A percentile compares a stretch with the other conserved stretches of the same genome.
Conservation (phyloP, 2,329 filamentous ascomycete genomes). For the Phyllosticta citribraziliensis region DNA sequence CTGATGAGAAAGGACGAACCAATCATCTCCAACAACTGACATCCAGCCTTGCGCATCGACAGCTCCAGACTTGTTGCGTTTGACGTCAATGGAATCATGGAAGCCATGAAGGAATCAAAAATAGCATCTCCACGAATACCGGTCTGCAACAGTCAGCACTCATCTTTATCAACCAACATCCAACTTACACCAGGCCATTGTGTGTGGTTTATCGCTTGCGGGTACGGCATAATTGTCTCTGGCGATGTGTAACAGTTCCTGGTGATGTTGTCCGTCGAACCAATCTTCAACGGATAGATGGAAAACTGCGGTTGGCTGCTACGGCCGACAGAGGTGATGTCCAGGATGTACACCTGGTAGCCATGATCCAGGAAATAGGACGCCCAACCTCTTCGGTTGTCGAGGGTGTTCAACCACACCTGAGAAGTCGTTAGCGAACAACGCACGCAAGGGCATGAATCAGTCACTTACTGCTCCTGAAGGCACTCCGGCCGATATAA, state of each 20-base stretch:
- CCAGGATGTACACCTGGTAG: conserved; percentile 37
- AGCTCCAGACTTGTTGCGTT: conserved; percentile 15
- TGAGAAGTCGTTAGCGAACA: conserved; percentile 12
- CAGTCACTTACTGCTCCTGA: conserved; percentile 4
- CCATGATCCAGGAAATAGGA: conserved; percentile 37
- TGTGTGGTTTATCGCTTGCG: conserved; percentile 14
- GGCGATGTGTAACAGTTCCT: conserved; percentile 7
- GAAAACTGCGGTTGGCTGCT: conserved; percentile 7
- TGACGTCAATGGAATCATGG: conserved; percentile 11
- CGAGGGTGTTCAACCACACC: conserved; percentile 42
- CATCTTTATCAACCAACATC: neutral
- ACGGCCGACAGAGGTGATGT: conserved; percentile 29
- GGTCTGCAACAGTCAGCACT: conserved; percentile 15
- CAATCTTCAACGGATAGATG: neutral
- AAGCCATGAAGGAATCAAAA: conserved; percentile 40
- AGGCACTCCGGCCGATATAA: conserved; percentile 15
- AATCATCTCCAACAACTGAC: conserved; percentile 35
- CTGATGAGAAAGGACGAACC: conserved; percentile 38
- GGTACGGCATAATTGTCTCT: conserved; percentile 6
- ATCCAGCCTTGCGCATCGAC: conserved; percentile 11
- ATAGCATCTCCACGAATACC: conserved; percentile 33
- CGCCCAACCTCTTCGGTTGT: conserved; percentile 38
- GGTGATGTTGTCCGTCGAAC: conserved; percentile 6
- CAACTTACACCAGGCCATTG: conserved; percentile 7
- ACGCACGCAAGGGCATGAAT: neutral